A percentile compares a stretch with the other conserved stretches of the same genome.
Conservation (phyloP, 306 rosid genomes). For the Arachis hypogaea region DNA sequence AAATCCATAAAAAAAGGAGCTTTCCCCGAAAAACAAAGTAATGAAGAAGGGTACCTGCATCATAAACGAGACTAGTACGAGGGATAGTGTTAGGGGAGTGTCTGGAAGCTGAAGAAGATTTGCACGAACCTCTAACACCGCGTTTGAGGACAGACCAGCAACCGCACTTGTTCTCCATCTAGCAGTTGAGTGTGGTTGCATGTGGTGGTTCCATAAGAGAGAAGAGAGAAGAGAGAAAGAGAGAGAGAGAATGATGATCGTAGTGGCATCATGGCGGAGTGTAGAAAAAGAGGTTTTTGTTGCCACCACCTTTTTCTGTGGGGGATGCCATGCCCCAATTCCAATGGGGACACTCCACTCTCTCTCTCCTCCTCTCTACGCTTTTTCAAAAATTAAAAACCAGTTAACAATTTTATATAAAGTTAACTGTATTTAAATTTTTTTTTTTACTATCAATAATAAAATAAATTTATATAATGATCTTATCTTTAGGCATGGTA, state of each 20-base stretch:
- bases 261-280: conserved; percentile 69
- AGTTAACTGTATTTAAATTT: no score
- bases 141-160: conserved; percentile 90
- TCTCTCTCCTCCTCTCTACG: conserved; percentile 31
- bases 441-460: neutral
- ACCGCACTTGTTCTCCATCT: conserved; percentile 82
- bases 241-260: neutral
- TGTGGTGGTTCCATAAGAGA: neutral
- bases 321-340: conserved; percentile 24
- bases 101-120: conserved; percentile 72
- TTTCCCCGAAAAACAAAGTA: conserved; percentile 14
- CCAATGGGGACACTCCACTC: conserved; percentile 35
- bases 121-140: conserved; percentile 81
- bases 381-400: no score
- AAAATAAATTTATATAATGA: no score
- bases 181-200: no score
- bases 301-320: conserved; percentile 80
- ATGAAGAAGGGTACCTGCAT: conserved; percentile 63
- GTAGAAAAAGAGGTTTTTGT: conserved; percentile 96
- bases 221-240: conserved; percentile 9
- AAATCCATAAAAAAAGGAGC: conserved; percentile 20
- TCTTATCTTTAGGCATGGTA: no score
- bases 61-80: conserved; percentile 90
- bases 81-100: conserved; percentile 84
- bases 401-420: no score